Percentiles rank a stretch among this genome's conserved stretches.
phyloP scores from a whole-genome alignment of 176 grass and related monocot species.

The Carex kokanica region DNA sequence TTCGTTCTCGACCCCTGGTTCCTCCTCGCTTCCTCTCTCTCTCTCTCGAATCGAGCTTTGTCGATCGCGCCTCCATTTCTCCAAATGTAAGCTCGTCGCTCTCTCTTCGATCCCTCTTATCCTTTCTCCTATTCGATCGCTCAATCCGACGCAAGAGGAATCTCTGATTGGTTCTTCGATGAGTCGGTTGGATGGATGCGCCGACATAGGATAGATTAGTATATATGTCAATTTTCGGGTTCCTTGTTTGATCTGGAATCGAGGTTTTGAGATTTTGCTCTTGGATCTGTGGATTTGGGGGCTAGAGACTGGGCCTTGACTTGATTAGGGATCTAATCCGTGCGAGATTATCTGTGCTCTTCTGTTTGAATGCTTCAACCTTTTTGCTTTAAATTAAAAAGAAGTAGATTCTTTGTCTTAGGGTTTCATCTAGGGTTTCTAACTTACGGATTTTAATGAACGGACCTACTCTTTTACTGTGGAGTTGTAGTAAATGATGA shows the following conservation, averaged over 20 bases:
- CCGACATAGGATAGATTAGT: conserved; percentile 10
- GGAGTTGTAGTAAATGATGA: background rate
- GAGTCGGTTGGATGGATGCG: background rate
- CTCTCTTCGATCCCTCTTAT: conserved; percentile 12
- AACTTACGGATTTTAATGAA: background rate
- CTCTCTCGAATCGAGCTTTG: background rate
- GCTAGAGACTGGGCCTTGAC: conserved; percentile 9
- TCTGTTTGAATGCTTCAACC: background rate
- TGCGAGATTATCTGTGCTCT: background rate
- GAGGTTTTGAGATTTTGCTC: conserved; percentile 18
- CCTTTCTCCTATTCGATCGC: background rate
- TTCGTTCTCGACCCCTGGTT: conserved; percentile 39
- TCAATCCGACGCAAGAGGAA: background rate
- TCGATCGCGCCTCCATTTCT: conserved; percentile 25
- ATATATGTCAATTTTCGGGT: background rate
- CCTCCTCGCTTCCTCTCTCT: background rate
- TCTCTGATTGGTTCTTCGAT: conserved; percentile 12
- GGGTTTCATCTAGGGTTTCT: conserved; percentile 36
- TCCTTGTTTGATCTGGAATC: conserved; percentile 10
- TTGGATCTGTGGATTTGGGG: conserved; percentile 27
- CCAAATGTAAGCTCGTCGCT: conserved; percentile 29
- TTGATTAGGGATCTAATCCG: conserved; percentile 30
- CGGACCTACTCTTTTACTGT: conserved; percentile 1
- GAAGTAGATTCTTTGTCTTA: background rate
- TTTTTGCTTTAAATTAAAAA: background rate